Base-by-base conservation (phyloP, 352 stramenopile species). In the Globisporangium nodosum region DNA sequence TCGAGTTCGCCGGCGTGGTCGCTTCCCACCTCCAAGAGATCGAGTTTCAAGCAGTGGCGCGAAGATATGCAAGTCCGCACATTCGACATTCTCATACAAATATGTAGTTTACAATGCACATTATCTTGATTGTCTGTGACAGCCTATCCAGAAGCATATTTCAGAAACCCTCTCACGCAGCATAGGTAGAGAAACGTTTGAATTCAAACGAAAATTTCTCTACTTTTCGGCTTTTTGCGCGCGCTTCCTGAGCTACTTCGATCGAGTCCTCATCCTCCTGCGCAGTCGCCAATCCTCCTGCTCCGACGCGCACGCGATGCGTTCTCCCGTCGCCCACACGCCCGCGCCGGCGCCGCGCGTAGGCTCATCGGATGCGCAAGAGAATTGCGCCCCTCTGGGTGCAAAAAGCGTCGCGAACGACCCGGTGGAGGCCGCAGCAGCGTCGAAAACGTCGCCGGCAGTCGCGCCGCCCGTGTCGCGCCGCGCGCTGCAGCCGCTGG, bases 331-430 rank as follows among this genome's bases (percentile, higher is more conserved):
- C 54, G 58, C 33, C n/a, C 35, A 40, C 1, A 16, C 35, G 13
- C 2, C 37, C 27, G 48, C 27, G 9, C 33, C 37, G 48, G n/a
- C 43, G 12, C 24, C 27, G n/a, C 21, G 5, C 12, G 49, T 8
- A 1, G 3, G 8, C 7, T 8, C 24, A 5, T 1, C 18, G 1
- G 35, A 65, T n/a, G 60, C 63, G n/a, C 70, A 71, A 52, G 68
- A 81, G 61, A 81, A 80, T 35, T 33, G 65, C 54, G 66, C 73
- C 8, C 65, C 63, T 30, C 53, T 42, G 0, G 43, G 50, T 58
- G 52, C 43, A 43, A 54, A 37, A 73, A 77, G 66, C 33, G 21
- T 27, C 15, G 13, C 31, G 16, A 54, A 39, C 30, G n/a, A 46
- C 21, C 46, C 45, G 45, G 11, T 49, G 20, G 8, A 2, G 8